Evolutionary conservation across 768 basidiomycete species (phyloP), one percentile per base, ranked within the genome.

Genomic region (Kwoniella pini): DNA sequence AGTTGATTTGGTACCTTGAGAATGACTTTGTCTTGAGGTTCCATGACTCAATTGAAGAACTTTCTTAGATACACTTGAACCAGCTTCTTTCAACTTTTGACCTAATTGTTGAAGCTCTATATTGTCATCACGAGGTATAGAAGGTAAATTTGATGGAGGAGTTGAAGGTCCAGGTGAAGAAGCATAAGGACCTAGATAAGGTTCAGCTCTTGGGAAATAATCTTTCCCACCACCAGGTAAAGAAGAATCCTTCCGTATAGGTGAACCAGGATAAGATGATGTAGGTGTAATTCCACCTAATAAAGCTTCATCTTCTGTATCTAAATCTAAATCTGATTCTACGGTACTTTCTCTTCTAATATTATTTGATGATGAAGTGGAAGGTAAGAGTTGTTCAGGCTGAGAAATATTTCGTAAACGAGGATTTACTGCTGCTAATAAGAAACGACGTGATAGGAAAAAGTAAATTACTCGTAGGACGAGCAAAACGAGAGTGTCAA

Each of bases 401-500:
- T 68, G 64, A 6, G 74, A 75, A 22, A 77, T 64, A 15, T 72
- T 66, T 19, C 70, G 65, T 2, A 77, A 50, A 2, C 75, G 73
- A 0, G 75, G 77, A 30, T 64, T 70, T 26, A 78, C 56, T 0
- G 75, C 67, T 15, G 65, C 60, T 13, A 62, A 54, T 4, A 78
- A 70, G 64, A 78, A 76, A 30, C 64, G 55, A 4, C 73, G 58
- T 7, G 73, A 71, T 17, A 77, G 55, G 45, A 72, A 54, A 57
- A 70, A 74, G 54, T 68, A 75, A 12, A 65, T 62, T 9, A 63
- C 13, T 19, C 74, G 63, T 2, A 72, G 55, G 51, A 57, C 43
- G 54, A 77, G 27, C 27, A 77, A 60, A 28, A 74, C 40, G 48
- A 69, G 24, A 12, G 75, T 72, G 50, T 76, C 75, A 52, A 73